Percentiles rank a stretch among this genome's conserved stretches.
Evolutionary conservation across 257 asterid genomes (phyloP).

Genomic region (Solanum dulcamara): DNA sequence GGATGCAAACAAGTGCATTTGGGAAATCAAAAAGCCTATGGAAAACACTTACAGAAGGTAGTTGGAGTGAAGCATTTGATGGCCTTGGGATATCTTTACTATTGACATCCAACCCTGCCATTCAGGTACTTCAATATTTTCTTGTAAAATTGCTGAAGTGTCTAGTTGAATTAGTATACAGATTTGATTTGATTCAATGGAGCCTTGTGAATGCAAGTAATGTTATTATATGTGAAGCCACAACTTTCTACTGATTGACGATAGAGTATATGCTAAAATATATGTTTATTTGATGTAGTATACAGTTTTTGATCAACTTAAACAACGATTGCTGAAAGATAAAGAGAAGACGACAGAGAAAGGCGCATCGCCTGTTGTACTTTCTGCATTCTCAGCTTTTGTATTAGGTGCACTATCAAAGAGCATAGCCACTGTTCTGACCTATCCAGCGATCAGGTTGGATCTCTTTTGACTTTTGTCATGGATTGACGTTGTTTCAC

Average conservation of each 20-base stretch:
- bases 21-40: constrained; percentile 33
- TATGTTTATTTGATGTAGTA: constrained; percentile 15
- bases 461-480: background rate
- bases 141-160: background rate
- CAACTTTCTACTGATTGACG: background rate
- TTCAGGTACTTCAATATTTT: constrained; percentile 21
- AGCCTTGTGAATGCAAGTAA: background rate
- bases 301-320: constrained; percentile 39
- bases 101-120: constrained; percentile 40
- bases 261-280: background rate
- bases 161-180: background rate
- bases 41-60: constrained; percentile 29
- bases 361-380: constrained; percentile 12
- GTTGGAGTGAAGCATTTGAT: constrained; percentile 35
- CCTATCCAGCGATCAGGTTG: constrained; percentile 41
- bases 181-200: background rate
- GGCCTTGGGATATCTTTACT: constrained; percentile 40
- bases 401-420: constrained; percentile 33
- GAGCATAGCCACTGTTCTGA: constrained; percentile 33
- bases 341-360: background rate
- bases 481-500: background rate
- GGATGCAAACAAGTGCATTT: constrained; percentile 45
- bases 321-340: constrained; percentile 17
- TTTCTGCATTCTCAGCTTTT: constrained; percentile 38
- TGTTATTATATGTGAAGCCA: background rate